Conservation (phyloP, 495 filamentous ascomycete genomes). For the Penicillium atrosanguineum region DNA sequence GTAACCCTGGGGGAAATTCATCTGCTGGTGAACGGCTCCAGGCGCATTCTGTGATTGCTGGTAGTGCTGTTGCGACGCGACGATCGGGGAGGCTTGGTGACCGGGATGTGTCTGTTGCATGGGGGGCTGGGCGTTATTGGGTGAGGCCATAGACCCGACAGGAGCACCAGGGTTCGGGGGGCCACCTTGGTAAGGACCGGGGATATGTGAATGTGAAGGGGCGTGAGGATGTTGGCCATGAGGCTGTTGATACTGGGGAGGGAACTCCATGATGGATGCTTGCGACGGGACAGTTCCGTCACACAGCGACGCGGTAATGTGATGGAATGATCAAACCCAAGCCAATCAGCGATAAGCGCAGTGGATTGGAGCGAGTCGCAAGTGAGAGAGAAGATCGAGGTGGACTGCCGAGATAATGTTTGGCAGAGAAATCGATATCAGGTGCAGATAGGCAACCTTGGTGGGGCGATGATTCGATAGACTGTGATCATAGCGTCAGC, state of each 20-base stretch:
- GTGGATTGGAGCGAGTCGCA: slow-evolving; percentile 6
- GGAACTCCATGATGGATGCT: slow-evolving; percentile 51
- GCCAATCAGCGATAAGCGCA: slow-evolving; percentile 16
- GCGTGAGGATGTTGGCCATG: slow-evolving; percentile 56
- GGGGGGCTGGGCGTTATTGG: slow-evolving; percentile 50
- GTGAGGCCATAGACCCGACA: slow-evolving; percentile 51
- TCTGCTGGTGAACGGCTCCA: slow-evolving; percentile 48
- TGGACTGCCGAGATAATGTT: slow-evolving; percentile 17
- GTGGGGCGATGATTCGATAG: slow-evolving; percentile 41
- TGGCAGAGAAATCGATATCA: slow-evolving; percentile 29
- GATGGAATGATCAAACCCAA: slow-evolving; percentile 17
- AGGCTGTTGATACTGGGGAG: slow-evolving; percentile 53
- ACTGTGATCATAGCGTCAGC: slow-evolving; percentile 48
- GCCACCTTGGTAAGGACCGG: slow-evolving; percentile 46
- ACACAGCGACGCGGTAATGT: slow-evolving; percentile 27
- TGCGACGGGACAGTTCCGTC: slow-evolving; percentile 23
- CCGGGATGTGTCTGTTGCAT: slow-evolving; percentile 49
- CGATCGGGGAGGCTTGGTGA: slow-evolving; percentile 52
- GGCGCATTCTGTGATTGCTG: slow-evolving; percentile 47
- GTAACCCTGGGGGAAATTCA: slow-evolving; percentile 53
- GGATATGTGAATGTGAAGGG: slow-evolving; percentile 50
- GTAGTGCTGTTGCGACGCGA: slow-evolving; percentile 53
- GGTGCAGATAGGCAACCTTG: slow-evolving; percentile 24
- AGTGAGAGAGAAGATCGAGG: slow-evolving; percentile 8
- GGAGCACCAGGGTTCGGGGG: slow-evolving; percentile 45